A percentile compares a stretch with the other conserved stretches of the same genome.
These are phyloP conservation scores for Melastoma candidum DNA, from an alignment of 441 rosid genomes.

Conservation along the genomic window DNA sequence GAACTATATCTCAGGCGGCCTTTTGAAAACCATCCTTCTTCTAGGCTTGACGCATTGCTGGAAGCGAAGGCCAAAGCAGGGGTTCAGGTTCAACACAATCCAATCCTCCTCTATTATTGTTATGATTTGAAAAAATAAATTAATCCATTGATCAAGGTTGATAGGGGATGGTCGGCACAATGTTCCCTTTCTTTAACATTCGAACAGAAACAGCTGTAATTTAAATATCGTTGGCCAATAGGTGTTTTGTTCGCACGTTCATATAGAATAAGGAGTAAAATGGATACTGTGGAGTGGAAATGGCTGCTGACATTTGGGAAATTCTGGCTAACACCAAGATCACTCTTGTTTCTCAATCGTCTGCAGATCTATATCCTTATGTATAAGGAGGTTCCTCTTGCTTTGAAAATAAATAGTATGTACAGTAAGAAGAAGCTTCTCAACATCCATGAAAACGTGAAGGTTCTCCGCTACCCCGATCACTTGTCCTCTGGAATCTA, in stretches of 20 bases:
- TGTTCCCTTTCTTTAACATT: too few species aligned
- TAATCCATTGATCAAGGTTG: too few species aligned
- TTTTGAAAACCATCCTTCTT: constrained; percentile 51
- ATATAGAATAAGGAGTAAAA: too few species aligned
- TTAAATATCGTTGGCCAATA: too few species aligned
- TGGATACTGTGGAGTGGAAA: too few species aligned
- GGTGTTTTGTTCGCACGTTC: too few species aligned
- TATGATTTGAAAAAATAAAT: too few species aligned
- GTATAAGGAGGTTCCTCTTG: constrained; percentile 97
- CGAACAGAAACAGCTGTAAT: too few species aligned
- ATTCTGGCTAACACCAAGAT: too few species aligned
- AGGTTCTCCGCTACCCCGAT: constrained; percentile 94
- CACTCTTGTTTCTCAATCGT: too few species aligned
- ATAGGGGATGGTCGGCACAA: constrained; percentile 67
- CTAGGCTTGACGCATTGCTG: constrained; percentile 86
- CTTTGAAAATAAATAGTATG: constrained; percentile 93
- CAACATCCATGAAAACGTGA: constrained; percentile 93
- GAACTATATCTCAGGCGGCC: constrained; percentile 96
- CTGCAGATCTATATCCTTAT: constrained; percentile 91
- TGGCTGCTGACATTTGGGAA: too few species aligned
- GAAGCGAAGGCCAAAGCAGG: constrained; percentile 98
- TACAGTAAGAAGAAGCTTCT: constrained; percentile 92
- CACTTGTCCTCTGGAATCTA: constrained; percentile 94
- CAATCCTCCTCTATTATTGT: too few species aligned
- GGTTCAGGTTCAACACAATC: constrained; percentile 54